A percentile compares a stretch with the other conserved stretches of the same genome.
Evolutionary conservation across 2,329 filamentous ascomycete species (phyloP).

Genomic region (Cercospora brassicicola): DNA sequence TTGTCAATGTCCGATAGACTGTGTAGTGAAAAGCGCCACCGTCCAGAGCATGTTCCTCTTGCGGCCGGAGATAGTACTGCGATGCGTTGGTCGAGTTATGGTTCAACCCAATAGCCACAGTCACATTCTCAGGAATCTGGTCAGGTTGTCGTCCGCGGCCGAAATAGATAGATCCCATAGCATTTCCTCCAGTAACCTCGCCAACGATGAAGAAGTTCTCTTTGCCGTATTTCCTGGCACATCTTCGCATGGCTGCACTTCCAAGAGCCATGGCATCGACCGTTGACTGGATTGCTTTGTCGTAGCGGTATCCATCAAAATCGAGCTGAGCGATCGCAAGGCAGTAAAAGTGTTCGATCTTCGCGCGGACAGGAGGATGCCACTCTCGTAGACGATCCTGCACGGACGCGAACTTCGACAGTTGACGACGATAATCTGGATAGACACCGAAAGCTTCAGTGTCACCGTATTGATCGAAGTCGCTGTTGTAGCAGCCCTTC

Average conservation of each 20-base stretch:
- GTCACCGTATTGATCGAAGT: conserved; percentile 64
- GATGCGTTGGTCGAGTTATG: conserved; percentile 45
- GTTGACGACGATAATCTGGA: conserved; percentile 42
- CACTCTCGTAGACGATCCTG: conserved; percentile 51
- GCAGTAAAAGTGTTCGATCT: conserved; percentile 60
- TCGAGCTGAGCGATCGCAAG: conserved; percentile 61
- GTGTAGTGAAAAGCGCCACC: conserved; percentile 63
- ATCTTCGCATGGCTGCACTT: background rate
- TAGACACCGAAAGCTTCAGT: conserved; percentile 62
- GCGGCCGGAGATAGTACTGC: conserved; percentile 53
- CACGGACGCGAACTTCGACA: background rate
- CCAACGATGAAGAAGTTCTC: background rate
- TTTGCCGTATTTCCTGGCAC: background rate
- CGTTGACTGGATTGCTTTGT: conserved; percentile 63
- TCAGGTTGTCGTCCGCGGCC: conserved; percentile 61
- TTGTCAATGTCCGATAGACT: conserved; percentile 58
- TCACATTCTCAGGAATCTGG: conserved; percentile 50
- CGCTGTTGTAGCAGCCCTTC: conserved; percentile 58
- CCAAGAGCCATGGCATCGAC: conserved; percentile 57
- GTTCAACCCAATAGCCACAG: conserved; percentile 50
- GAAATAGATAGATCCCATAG: conserved; percentile 58
- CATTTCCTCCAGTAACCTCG: background rate
- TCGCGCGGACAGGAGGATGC: conserved; percentile 57
- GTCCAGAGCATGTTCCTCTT: conserved; percentile 56
- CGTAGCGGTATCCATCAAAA: conserved; percentile 64